A percentile compares a stretch with the other conserved stretches of the same genome.
Evolutionary conservation across 2,329 filamentous ascomycete species (phyloP).

Genomic region (Talaromyces sp.): DNA sequence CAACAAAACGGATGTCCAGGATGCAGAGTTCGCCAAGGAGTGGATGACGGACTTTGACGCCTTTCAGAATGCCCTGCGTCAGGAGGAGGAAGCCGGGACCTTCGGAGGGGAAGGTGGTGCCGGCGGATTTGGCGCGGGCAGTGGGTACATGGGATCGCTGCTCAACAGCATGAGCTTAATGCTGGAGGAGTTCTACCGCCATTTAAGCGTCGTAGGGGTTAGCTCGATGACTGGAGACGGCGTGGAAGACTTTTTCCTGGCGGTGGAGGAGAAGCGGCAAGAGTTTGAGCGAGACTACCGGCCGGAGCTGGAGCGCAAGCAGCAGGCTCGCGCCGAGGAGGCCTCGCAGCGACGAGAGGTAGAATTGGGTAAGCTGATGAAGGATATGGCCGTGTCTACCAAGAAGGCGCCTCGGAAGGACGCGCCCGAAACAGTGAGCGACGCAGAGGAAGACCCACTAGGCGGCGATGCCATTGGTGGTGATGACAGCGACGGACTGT

Average conservation of each 20-base stretch:
- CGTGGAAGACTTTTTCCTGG: conserved; percentile 87
- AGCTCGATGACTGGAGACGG: conserved; percentile 89
- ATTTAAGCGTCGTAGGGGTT: conserved; percentile 87
- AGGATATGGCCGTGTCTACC: conserved; percentile 68
- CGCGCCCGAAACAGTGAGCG: conserved; percentile 42
- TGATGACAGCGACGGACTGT: conserved; percentile 47
- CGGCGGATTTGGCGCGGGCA: conserved; percentile 61
- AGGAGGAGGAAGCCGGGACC: conserved; percentile 72
- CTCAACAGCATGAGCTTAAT: conserved; percentile 98
- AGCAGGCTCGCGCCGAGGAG: conserved; percentile 67
- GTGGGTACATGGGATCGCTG: conserved; percentile 92
- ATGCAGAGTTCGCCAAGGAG: conserved; percentile 85
- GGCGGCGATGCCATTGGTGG: conserved; percentile 33
- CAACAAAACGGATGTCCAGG: conserved; percentile 97
- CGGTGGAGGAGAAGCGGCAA: conserved; percentile 76
- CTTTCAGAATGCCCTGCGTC: conserved; percentile 78
- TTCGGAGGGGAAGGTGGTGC: conserved; percentile 65
- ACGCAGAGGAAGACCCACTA: conserved; percentile 49
- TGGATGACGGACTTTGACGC: conserved; percentile 99
- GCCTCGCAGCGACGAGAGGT: conserved; percentile 68
- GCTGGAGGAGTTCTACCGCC: conserved; percentile 94
- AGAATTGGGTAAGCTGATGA: conserved; percentile 90
- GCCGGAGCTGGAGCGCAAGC: conserved; percentile 78
- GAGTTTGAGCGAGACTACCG: conserved; percentile 90
- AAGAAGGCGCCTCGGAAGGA: conserved; percentile 22